Evolutionary conservation across 805 yeast species (phyloP).

Genomic region (Metschnikowia borealis): DNA sequence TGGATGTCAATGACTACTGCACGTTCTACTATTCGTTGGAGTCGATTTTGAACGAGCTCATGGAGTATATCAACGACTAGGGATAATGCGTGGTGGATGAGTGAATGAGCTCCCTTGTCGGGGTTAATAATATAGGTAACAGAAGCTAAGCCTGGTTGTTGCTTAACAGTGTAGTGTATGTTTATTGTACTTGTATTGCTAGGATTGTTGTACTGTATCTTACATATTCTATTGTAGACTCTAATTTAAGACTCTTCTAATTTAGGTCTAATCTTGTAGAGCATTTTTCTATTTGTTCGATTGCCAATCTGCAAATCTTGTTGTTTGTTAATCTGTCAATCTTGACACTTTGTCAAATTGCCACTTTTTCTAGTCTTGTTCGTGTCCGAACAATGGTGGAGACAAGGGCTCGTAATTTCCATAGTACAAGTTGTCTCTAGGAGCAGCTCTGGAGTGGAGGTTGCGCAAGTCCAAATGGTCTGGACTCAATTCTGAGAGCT

Average conservation of each 20-base stretch:
- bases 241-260: too few relatives aligned
- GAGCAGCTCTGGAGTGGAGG: conserved; percentile 7
- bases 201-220: too few relatives aligned
- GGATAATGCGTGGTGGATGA: not conserved
- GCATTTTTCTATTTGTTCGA: too few relatives aligned
- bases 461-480: conserved; percentile 14
- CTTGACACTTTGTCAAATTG: not conserved
- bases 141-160: not conserved
- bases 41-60: conserved; percentile 35
- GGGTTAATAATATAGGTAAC: not conserved
- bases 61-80: conserved; percentile 31
- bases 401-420: conserved; percentile 15
- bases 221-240: too few relatives aligned
- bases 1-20: conserved; percentile 43
- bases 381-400: conserved; percentile 12
- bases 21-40: conserved; percentile 41
- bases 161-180: too few relatives aligned
- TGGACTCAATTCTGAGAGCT: conserved; percentile 27
- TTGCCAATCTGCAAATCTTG: not conserved
- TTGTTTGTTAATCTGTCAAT: too few relatives aligned
- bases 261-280: too few relatives aligned
- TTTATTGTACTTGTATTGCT: too few relatives aligned
- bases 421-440: conserved; percentile 12
- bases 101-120: not conserved
- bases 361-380: not conserved